Percentiles rank a stretch among this genome's conserved stretches.
Evolutionary conservation across 768 basidiomycete genomes (phyloP).

Genomic region (Gloeopeniophorella convolvens): DNA sequence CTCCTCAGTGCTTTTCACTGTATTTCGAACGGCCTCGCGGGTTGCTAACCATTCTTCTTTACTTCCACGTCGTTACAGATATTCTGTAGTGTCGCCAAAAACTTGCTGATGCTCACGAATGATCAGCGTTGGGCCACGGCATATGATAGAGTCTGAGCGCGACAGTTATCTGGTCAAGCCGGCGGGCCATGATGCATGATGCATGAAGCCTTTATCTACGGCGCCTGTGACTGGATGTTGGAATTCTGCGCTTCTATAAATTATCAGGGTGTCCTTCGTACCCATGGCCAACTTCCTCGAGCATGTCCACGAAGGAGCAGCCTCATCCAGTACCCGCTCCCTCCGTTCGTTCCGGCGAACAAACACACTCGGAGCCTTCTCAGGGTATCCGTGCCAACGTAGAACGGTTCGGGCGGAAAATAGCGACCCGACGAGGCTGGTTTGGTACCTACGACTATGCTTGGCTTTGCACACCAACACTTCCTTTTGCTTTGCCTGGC

Average conservation of each 20-base stretch:
- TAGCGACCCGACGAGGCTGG: slow-evolving; percentile 61
- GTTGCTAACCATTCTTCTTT: no score
- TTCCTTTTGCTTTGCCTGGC: slow-evolving; percentile 46
- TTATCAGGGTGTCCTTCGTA: neutral
- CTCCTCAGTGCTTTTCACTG: no score
- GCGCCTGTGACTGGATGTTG: neutral
- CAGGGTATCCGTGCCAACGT: slow-evolving; percentile 14
- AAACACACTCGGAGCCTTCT: neutral
- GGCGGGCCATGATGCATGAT: no score
- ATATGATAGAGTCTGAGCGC: neutral
- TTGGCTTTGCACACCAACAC: slow-evolving; percentile 59
- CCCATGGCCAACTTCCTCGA: no score
- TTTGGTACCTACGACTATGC: slow-evolving; percentile 78
- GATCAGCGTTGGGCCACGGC: no score
- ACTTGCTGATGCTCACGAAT: no score
- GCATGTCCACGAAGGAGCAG: slow-evolving; percentile 29
- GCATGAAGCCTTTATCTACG: neutral
- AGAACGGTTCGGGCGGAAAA: slow-evolving; percentile 27
- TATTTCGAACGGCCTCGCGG: no score
- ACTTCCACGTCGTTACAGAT: no score
- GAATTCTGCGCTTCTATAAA: neutral
- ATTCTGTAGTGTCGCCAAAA: no score
- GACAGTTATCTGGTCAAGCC: neutral
- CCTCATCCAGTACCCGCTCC: slow-evolving; percentile 23
- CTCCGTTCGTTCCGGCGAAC: neutral